Base-by-base conservation (phyloP, 2,329 filamentous ascomycete species). In the Arthroderma uncinatum region DNA sequence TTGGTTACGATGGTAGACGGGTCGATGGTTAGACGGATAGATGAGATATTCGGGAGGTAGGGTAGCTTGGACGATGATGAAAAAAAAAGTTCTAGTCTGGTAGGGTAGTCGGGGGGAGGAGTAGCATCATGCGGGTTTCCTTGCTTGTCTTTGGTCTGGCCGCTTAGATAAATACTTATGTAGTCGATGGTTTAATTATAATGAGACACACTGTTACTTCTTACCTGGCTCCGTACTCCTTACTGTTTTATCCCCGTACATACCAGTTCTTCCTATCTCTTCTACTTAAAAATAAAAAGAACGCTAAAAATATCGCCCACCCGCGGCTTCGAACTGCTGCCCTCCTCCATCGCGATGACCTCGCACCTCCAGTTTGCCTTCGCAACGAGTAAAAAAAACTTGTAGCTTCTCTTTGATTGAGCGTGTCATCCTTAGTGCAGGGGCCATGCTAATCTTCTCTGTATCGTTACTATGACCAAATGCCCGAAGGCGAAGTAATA, bases 371-470 rank as follows among this genome's bases (percentile, higher is more conserved):
- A 55, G 44, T 23, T 28, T 28, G 19, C 19, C 33, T 25, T 36
- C 57, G 61, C 60, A 36, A 53, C 42, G 53, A 58, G 12, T 58
- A 65, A 81, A 83, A 84, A 85, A 83, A 81, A 82, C 76, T 78
- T 77, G 78, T 79, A 81, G 82, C 79, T 82, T 84, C 83, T 86
- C 84, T 86, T 85, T 85, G 82, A 82, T 83, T 82, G 79, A 85
- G 83, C 84, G 85, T 90, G 86, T 91, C 87, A 92, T 91, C 87
- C 87, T 92, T 92, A 91, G 87, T 83, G 81, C 80, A 83, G 80
- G 81, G 84, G 84, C 84, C 84, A 87, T 87, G 84, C 85, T 87
- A 86, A 85, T 85, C 81, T 85, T 85, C 82, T 85, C 81, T 84
- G 79, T 83, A 82, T 82, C 78, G 78, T 80, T 81, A 80, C 78